phyloP scores from a whole-genome alignment of 2,329 filamentous ascomycete species.

The Aspergillus aculeatus region DNA sequence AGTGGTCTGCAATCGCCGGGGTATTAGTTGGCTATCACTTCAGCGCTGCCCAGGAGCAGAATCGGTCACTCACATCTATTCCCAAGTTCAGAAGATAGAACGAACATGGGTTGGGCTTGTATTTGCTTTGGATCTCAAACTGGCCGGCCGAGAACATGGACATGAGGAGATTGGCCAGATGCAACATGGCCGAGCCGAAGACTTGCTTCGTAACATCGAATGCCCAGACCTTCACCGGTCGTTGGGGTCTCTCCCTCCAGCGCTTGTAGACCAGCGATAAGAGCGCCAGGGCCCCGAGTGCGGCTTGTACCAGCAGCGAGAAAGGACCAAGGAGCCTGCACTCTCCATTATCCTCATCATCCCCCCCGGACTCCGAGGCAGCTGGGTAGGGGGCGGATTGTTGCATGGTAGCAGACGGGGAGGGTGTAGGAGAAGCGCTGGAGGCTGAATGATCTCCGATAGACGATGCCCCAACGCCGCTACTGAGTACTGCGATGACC shows the following conservation, averaged over 20 bases:
- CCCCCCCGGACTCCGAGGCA: constrained; percentile 28
- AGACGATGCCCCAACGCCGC: constrained; percentile 13
- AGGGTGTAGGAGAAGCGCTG: constrained; percentile 17
- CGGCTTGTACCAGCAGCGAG: constrained; percentile 83
- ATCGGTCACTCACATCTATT: constrained; percentile 74
- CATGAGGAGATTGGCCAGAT: constrained; percentile 92
- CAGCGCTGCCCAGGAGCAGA: background rate
- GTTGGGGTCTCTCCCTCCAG: constrained; percentile 85
- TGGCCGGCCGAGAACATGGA: constrained; percentile 90
- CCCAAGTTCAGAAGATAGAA: constrained; percentile 93
- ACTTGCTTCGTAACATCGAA: constrained; percentile 98
- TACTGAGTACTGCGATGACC: constrained; percentile 11
- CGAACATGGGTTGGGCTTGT: constrained; percentile 87
- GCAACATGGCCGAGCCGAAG: constrained; percentile 85
- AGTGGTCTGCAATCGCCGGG: constrained; percentile 66
- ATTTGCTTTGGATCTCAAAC: constrained; percentile 55
- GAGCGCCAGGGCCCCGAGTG: constrained; percentile 78
- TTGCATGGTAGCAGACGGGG: constrained; percentile 23
- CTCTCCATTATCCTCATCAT: constrained; percentile 63
- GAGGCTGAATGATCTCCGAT: constrained; percentile 13
- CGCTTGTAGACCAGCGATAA: constrained; percentile 89
- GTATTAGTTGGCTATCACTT: background rate
- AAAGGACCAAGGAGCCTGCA: constrained; percentile 88
- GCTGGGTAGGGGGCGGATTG: constrained; percentile 19
- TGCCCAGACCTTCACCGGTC: constrained; percentile 93